phyloP scores from a whole-genome alignment of 768 basidiomycete species.

The Pisolithus albus region DNA sequence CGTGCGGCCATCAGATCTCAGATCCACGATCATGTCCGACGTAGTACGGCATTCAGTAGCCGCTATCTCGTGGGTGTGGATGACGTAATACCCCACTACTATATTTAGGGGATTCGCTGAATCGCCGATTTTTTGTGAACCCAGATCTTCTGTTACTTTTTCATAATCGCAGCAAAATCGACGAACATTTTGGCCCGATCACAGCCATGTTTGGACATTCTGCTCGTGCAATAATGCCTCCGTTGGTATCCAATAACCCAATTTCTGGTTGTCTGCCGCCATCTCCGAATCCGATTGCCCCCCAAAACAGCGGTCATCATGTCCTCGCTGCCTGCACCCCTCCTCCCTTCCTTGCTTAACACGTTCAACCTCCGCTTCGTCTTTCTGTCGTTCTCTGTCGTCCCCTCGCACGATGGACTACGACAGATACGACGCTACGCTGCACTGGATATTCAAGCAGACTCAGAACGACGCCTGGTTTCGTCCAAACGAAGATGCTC shows the following conservation, averaged over 20 bases:
- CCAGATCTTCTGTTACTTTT: too few species aligned
- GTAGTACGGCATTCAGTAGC: neutral
- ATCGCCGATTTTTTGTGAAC: too few species aligned
- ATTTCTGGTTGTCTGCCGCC: too few species aligned
- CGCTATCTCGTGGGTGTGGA: neutral
- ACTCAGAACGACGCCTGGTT: slow-evolving; percentile 47
- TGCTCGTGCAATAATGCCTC: too few species aligned
- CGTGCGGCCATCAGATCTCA: neutral
- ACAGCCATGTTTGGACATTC: too few species aligned
- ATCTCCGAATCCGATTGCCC: too few species aligned
- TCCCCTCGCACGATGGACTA: slow-evolving; percentile 21
- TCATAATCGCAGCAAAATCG: too few species aligned
- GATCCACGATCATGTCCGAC: slow-evolving; percentile 1
- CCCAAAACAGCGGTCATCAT: too few species aligned
- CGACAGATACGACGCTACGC: slow-evolving; percentile 28
- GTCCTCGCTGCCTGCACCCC: neutral
- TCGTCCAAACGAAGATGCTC: slow-evolving; percentile 42
- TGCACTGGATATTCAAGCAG: slow-evolving; percentile 26
- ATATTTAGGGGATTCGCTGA: too few species aligned
- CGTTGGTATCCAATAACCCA: too few species aligned
- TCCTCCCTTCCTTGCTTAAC: slow-evolving; percentile 5
- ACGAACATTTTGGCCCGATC: too few species aligned
- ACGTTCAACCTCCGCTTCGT: slow-evolving; percentile 5
- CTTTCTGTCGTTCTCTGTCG: slow-evolving; percentile 1
- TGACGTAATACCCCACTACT: too few species aligned